Evolutionary conservation across 257 asterid genomes (phyloP), one percentile per base, ranked within the genome.

Genomic region (Solanum arcanum): DNA sequence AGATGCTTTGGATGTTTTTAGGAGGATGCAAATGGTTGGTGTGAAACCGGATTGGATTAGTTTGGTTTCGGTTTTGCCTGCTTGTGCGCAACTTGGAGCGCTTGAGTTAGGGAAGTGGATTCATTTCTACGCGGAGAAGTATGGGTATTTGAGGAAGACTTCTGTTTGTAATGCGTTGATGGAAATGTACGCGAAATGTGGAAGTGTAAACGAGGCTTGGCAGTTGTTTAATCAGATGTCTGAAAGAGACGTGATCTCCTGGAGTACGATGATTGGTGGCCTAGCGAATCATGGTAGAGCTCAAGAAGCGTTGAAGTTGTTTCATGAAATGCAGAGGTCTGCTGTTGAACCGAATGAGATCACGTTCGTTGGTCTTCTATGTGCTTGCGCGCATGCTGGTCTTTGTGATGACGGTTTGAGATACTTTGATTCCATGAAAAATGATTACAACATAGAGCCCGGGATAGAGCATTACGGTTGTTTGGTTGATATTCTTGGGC

Each of bases 131-230:
- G 95, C 97, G 3, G 93, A 88, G 25, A 91, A 88, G 76, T 89
- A 89, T 0, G 95, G 94, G n/a, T 87, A 91, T 72, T 87, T 95
- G 92, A 88, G 86, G 16, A 94, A 88, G 88, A 92, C 88, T 6
- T 15, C 88, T 23, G 89, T 94, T 1, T 92, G 97, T 91, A 95
- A 96, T 72, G 97, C 98, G 6, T 37, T 96, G 90, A 93, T 94
- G 37, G 98, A 95, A 77, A 94, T 96, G 99, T 96, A 95, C 90
- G 90, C 94, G 0, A 96, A 93, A 90, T 95, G 98, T 85, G 98
- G 98, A 18, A 90, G 93, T 44, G 89, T 93, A 84, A 29, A 83
- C 31, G 89, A 93, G 86, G 97, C 96, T 18, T 27, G 87, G 92
- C 95, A 93, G 92, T 44, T 94, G 91, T 96, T 95, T 37, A 31